Conservation (phyloP, 2,329 filamentous ascomycete species). For the Apiospora pterosperma region DNA sequence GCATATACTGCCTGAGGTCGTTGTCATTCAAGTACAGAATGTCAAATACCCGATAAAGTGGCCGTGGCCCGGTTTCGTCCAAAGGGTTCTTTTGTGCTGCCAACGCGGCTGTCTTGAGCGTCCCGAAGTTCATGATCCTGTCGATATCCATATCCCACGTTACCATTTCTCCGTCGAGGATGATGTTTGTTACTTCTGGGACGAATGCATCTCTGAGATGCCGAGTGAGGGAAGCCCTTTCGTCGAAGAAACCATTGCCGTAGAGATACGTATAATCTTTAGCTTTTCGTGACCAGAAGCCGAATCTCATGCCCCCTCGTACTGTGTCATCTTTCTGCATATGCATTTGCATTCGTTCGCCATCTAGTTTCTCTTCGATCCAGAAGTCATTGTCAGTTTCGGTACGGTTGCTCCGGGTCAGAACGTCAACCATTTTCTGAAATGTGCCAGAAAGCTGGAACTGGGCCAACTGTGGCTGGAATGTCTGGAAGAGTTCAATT, state of each 20-base stretch:
- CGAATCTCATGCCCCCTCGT: slow-evolving; percentile 70
- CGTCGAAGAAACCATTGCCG: slow-evolving; percentile 70
- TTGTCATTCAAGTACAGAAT: slow-evolving; percentile 84
- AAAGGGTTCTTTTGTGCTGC: slow-evolving; percentile 73
- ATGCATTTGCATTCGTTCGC: slow-evolving; percentile 95
- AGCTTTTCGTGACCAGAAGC: slow-evolving; percentile 92
- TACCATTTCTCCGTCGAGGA: slow-evolving; percentile 97
- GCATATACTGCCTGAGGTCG: slow-evolving; percentile 74
- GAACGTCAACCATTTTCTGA: slow-evolving; percentile 70
- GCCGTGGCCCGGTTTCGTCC: slow-evolving; percentile 61
- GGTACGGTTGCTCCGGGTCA: slow-evolving; percentile 49
- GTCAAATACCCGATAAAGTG: slow-evolving; percentile 85
- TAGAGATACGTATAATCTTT: slow-evolving; percentile 97
- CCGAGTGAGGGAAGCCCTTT: slow-evolving; percentile 73
- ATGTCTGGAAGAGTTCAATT: slow-evolving; percentile 86
- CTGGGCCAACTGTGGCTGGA: slow-evolving; percentile 91
- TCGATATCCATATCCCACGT: slow-evolving; percentile 90
- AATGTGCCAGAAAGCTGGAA: slow-evolving; percentile 81
- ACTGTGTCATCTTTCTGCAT: slow-evolving; percentile 69
- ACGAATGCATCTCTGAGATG: slow-evolving; percentile 77
- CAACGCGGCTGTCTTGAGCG: slow-evolving; percentile 85
- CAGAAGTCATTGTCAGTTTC: slow-evolving; percentile 78
- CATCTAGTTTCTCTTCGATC: slow-evolving; percentile 98
- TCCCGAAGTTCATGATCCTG: slow-evolving; percentile 85
- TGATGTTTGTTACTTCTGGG: slow-evolving; percentile 75